Evolutionary conservation across 2,329 filamentous ascomycete species (phyloP), one percentile per base, ranked within the genome.

Genomic region (Moelleriella libera): DNA sequence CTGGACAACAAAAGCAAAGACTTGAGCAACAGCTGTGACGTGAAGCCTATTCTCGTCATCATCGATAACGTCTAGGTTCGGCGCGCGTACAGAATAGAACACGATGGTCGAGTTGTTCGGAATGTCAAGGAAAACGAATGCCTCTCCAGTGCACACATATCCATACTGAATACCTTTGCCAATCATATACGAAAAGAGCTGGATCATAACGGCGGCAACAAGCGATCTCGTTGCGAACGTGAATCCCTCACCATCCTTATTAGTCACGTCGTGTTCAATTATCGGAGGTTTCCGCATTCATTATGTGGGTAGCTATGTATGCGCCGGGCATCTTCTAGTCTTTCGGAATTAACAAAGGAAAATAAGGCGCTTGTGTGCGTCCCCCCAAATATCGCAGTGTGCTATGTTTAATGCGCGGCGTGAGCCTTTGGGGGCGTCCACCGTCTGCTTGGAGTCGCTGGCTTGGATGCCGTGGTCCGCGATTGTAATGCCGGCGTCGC

Each of bases 141-240:
- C 53, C 54, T 65, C 46, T 37, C 60, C 58, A 3, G 60, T 65
- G 43, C 52, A 62, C 5, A 67, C 47, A 46, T 67, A 67, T 3
- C 64, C 60, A 44, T 63, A 64, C 45, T 54, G 54, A 12, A 63
- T 59, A 37, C 59, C 54, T 44, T 63, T 65, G 34, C 57, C 54
- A 4, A 67, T 51, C 56, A 67, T 67, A 44, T 65, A 65, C 6
- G 61, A 66, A 53, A 67, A 69, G 6, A 69, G 58, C 50, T 68
- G 58, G 2, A 60, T 67, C 6, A 69, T 48, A 28, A 65, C 60
- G 29, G 64, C 63, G 21, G 63, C 56, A 41, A 54, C 48, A 32
- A 68, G 62, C n/a, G 40, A 10, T 49, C 45, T 62, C 0, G 60
- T 54, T 7, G 50, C 45, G 21, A 65, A 65, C 21, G 21, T 21